These are phyloP conservation scores for Plasmodium gonderi DNA, from an alignment of 169 alveolate species.

Conservation along the genomic window DNA sequence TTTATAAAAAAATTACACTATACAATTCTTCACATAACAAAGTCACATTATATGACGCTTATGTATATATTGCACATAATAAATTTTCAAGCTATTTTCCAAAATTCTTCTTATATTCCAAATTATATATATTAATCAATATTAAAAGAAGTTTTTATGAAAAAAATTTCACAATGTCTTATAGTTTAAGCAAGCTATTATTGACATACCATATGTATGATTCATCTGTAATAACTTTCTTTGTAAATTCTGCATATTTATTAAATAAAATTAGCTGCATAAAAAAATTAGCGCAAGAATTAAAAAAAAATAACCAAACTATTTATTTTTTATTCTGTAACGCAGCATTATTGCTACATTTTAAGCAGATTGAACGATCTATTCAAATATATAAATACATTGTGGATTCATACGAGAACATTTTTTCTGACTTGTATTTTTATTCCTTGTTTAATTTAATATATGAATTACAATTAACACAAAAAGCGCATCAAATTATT, in stretches of 20 bases:
- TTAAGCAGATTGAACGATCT: slow-evolving; percentile 54
- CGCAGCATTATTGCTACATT: slow-evolving; percentile 67
- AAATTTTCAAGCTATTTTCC: slow-evolving; percentile 67
- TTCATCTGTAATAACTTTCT: slow-evolving; percentile 29
- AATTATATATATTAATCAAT: slow-evolving; percentile 48
- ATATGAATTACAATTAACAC: slow-evolving; percentile 47
- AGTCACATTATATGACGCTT: slow-evolving; percentile 49
- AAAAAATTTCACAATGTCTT: slow-evolving; percentile 43
- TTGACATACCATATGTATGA: slow-evolving; percentile 52
- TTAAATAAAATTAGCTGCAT: slow-evolving; percentile 53
- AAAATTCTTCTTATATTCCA: slow-evolving; percentile 50
- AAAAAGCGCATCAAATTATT: slow-evolving; percentile 65
- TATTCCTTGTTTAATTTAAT: slow-evolving; percentile 61
- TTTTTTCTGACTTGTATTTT: slow-evolving; percentile 67
- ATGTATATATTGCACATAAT: slow-evolving; percentile 27
- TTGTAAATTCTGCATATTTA: slow-evolving; percentile 62
- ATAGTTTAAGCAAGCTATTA: slow-evolving; percentile 53
- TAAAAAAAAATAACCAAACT: slow-evolving; percentile 34
- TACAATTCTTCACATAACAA: slow-evolving; percentile 39
- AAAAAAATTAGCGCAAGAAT: slow-evolving; percentile 44
- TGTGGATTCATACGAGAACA: slow-evolving; percentile 47
- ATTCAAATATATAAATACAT: slow-evolving; percentile 70
- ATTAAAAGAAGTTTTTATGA: slow-evolving; percentile 71
- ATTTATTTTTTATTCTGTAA: slow-evolving; percentile 54
- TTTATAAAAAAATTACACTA: slow-evolving; percentile 37